Conservation (phyloP, 208 protist genomes). For the Wallacemonas sp. region DNA sequence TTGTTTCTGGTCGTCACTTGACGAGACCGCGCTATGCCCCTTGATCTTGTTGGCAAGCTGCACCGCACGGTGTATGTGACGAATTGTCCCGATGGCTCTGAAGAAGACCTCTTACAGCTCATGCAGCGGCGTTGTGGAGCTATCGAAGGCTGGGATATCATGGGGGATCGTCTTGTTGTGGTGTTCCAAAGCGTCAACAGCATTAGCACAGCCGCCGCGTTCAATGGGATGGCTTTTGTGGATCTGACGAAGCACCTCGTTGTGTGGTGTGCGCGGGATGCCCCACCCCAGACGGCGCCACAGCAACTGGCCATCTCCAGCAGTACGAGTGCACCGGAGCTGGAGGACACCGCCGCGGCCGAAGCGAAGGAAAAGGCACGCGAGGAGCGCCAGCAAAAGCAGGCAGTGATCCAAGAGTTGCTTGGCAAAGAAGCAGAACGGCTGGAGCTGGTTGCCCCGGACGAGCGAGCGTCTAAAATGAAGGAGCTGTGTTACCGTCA, state of each 20-base stretch:
- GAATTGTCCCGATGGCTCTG: constrained; percentile 45
- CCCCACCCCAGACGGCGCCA: constrained; percentile 52
- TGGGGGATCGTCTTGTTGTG: constrained; percentile 46
- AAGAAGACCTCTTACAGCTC: constrained; percentile 74
- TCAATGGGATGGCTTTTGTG: constrained; percentile 75
- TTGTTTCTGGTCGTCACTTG: neutral
- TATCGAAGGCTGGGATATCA: constrained; percentile 81
- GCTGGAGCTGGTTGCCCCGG: constrained; percentile 22
- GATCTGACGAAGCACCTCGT: constrained; percentile 58
- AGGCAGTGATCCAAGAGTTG: constrained; percentile 39
- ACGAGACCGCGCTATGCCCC: constrained; percentile 41
- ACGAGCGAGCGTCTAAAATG: constrained; percentile 33
- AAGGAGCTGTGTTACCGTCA: constrained; percentile 65
- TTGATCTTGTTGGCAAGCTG: constrained; percentile 83
- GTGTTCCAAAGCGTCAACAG: constrained; percentile 85
- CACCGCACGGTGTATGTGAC: constrained; percentile 87
- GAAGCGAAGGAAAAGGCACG: constrained; percentile 19
- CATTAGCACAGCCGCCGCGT: constrained; percentile 77
- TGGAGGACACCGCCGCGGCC: neutral
- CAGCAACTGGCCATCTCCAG: constrained; percentile 65
- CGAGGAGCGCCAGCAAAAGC: constrained; percentile 32
- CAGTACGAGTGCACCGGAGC: neutral
- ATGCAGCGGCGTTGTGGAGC: constrained; percentile 69
- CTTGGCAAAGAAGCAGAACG: constrained; percentile 32
- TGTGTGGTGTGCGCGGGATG: constrained; percentile 77